Base-by-base conservation (phyloP, 441 rosid genomes). In the Breynia disticha region DNA sequence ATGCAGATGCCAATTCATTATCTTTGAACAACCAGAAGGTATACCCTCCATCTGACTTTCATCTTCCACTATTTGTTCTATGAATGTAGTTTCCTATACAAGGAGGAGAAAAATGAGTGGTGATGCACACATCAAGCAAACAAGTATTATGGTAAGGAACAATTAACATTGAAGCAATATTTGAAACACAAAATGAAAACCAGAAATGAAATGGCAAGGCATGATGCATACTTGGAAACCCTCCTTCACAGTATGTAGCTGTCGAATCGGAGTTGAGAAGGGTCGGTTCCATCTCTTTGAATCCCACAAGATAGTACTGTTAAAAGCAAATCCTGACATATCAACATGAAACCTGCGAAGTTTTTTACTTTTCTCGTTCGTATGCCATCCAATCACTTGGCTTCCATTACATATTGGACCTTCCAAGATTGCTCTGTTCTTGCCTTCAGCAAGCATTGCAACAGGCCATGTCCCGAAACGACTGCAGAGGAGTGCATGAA, bases 381-480 rank as follows among this genome's bases (percentile, higher is more conserved):
- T 84, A 75, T 88, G 95, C 95, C 98, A 88, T 57, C 98, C 96
- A 46, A 82, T 78, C 60, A 93, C 85, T 55, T 68, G 82, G 63
- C 80, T 86, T 69, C 81, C 88, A 46, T 84, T 86, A 74, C 97
- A 93, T 7, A 93, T 79, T 3, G 95, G 95, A 63, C 97, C 98
- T 71, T 93, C 97, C 63, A 88, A 66, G 54, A 82, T 80, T 39
- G 97, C 97, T 74, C 88, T 93, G 79, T 80, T 93, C 71, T 86
- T 93, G 77, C 88, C 79, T 71, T 67, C 95, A n/a, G 87, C 93
- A 50, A 93, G 95, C 97, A 93, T 86, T 14, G 93, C 95, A 61
- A 93, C 93, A 42, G 98, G 97, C 97, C 97, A 93, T 49, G 93
- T 84, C 55, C 97, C 98, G 70, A 93, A 93, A 38, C 83, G 85